These are phyloP conservation scores for Colletotrichum echinochloae DNA, from an alignment of 2,329 filamentous ascomycete species.

Conservation along the genomic window DNA sequence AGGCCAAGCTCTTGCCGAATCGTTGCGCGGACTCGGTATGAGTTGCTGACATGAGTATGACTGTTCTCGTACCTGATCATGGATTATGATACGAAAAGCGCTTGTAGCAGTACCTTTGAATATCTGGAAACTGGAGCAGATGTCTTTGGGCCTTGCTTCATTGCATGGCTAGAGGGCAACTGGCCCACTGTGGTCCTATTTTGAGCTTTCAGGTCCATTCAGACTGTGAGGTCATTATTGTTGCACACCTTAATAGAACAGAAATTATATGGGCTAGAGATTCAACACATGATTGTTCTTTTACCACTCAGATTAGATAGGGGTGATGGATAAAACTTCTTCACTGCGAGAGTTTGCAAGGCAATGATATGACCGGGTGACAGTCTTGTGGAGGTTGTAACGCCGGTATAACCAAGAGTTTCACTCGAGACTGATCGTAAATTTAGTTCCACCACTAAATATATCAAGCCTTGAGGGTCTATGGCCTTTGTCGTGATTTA, in stretches of 20 bases:
- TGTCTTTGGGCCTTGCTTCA: slow-evolving; percentile 42
- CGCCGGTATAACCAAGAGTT: background rate
- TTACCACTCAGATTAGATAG: background rate
- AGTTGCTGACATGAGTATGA: slow-evolving; percentile 4
- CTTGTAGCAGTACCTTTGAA: slow-evolving; percentile 45
- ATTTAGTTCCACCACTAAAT: background rate
- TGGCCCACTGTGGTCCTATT: slow-evolving; percentile 36
- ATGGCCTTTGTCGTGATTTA: too few relatives aligned
- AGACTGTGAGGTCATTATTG: slow-evolving; percentile 6
- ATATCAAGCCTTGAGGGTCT: too few relatives aligned
- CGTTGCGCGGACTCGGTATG: background rate
- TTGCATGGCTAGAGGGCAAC: slow-evolving; percentile 27
- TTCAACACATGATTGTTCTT: background rate
- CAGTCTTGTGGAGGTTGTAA: too few relatives aligned
- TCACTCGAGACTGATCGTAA: background rate
- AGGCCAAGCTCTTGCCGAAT: slow-evolving; percentile 25
- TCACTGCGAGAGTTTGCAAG: too few relatives aligned
- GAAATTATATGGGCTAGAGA: slow-evolving; percentile 3
- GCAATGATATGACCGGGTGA: too few relatives aligned
- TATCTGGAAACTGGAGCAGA: slow-evolving; percentile 44
- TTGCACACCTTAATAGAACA: slow-evolving; percentile 14
- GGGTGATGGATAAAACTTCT: too few relatives aligned
- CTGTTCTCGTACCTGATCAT: slow-evolving; percentile 32
- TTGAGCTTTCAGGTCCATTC: slow-evolving; percentile 16
- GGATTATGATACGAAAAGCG: slow-evolving; percentile 44